A percentile compares a stretch with the other conserved stretches of the same genome.
These are phyloP conservation scores for Debaryomyces hansenii DNA, from an alignment of 805 yeast species.

Conservation along the genomic window DNA sequence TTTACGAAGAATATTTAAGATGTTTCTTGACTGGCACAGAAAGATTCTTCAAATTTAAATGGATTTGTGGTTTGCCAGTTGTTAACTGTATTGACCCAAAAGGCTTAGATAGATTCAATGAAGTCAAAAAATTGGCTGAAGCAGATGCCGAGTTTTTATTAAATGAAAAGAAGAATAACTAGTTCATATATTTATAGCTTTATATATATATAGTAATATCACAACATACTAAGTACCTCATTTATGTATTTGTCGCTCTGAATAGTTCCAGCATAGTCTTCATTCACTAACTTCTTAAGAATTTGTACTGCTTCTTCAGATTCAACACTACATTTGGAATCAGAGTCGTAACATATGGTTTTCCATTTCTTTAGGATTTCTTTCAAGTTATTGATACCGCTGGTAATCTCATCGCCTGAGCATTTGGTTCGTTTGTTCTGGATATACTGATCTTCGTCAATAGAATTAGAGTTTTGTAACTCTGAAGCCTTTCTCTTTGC, in stretches of 20 bases:
- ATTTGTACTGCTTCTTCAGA: constrained; percentile 41
- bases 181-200: neutral
- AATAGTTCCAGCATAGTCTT: constrained; percentile 22
- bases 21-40: constrained; percentile 61
- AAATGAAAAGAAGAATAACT: constrained; percentile 10
- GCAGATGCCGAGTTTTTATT: constrained; percentile 8
- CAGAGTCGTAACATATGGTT: constrained; percentile 32
- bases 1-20: constrained; percentile 74
- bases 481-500: constrained; percentile 93
- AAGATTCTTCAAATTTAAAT: constrained; percentile 53
- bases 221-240: constrained; percentile 43
- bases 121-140: constrained; percentile 16
- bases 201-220: neutral
- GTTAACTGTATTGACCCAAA: constrained; percentile 27
- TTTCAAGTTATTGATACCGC: constrained; percentile 54
- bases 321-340: constrained; percentile 19
- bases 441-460: constrained; percentile 38
- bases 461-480: constrained; percentile 56
- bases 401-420: constrained; percentile 48
- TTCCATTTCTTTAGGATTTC: constrained; percentile 58
- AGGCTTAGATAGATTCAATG: constrained; percentile 22
- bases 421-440: constrained; percentile 53
- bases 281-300: constrained; percentile 35
- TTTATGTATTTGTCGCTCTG: constrained; percentile 41
- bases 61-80: constrained; percentile 64